Base-by-base conservation (phyloP, 495 filamentous ascomycete species). In the Thermothielavioides terrestris region DNA sequence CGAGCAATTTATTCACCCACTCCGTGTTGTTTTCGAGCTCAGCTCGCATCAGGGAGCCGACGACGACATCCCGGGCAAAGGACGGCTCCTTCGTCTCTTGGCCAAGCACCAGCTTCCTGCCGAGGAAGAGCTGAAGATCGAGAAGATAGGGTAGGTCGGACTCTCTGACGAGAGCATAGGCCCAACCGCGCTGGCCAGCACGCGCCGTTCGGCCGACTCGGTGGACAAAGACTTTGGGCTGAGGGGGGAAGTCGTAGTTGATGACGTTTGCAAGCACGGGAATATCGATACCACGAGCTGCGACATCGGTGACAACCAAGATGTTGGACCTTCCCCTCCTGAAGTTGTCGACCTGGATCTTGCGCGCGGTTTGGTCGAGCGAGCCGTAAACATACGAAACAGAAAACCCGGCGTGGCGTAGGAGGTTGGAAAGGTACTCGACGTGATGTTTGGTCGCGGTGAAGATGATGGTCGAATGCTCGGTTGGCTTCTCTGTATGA, bases 201-300 rank as follows among this genome's bases (percentile, higher is more conserved):
- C 92, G 79, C 21, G 92, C 92, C 11, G 92, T 97, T 63, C 92
- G 80, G 53, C 92, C 92, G 23, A 99, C 94, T 58, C 92, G 84
- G 66, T 99, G 92, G 50, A 99, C 84, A 57, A 91, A 97, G 15
- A 97, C 81, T 66, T 99, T 99, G 21, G 92, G 89, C 58, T 97
- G 91, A 5, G 91, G 83, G 3, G 92, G 92, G 60, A 99, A 97
- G 54, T 97, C 89, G 72, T 94, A 99, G 72, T 99, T 97, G 70
- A 99, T 92, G 43, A 97, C 92, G 61, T 99, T 96, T 34, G 88
- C 89, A 10, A 99, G 80, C 27, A 94, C 74, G 0, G 92, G 92
- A 53, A 97, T 95, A 82, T 99, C 92, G 52, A 99, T 94, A 76
- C 92, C 92, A 72, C 92, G 77, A 10, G 92, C 92, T 11, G 94